These are phyloP conservation scores for Dendrocalamus latiflorus DNA, from an alignment of 202 grass and related monocot species.

Conservation along the genomic window DNA sequence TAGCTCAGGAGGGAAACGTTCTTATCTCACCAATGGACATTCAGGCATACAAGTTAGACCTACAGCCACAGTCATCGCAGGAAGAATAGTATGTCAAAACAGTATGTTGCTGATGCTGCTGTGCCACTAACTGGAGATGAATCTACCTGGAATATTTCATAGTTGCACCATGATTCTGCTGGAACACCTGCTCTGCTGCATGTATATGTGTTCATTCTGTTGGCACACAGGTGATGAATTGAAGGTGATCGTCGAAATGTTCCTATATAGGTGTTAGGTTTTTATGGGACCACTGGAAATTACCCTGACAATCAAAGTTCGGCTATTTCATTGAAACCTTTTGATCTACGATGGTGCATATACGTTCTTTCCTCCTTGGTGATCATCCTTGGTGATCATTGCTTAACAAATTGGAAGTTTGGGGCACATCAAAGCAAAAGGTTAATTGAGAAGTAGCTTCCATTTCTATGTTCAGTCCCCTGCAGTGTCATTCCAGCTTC, in stretches of 20 bases:
- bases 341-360: not conserved
- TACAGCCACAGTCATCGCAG: conserved; percentile 45
- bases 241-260: not conserved
- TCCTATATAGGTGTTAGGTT: not conserved
- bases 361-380: not conserved
- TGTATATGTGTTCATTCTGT: not conserved
- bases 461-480: not conserved
- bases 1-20: conserved; percentile 76
- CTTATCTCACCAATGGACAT: conserved; percentile 94
- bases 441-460: not conserved
- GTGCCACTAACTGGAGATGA: conserved; percentile 4
- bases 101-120: not conserved
- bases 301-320: not conserved
- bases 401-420: not conserved
- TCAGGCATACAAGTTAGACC: conserved; percentile 85
- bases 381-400: not conserved
- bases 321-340: not conserved
- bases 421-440: not conserved
- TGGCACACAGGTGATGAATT: not conserved
- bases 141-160: not conserved
- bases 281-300: not conserved
- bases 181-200: not conserved
- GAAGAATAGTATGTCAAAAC: conserved; percentile 36
- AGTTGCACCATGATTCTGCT: not conserved
- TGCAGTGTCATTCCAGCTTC: not conserved